Evolutionary conservation across 495 filamentous ascomycete genomes (phyloP).

Genomic region (Aspergillus carlsbadensis): DNA sequence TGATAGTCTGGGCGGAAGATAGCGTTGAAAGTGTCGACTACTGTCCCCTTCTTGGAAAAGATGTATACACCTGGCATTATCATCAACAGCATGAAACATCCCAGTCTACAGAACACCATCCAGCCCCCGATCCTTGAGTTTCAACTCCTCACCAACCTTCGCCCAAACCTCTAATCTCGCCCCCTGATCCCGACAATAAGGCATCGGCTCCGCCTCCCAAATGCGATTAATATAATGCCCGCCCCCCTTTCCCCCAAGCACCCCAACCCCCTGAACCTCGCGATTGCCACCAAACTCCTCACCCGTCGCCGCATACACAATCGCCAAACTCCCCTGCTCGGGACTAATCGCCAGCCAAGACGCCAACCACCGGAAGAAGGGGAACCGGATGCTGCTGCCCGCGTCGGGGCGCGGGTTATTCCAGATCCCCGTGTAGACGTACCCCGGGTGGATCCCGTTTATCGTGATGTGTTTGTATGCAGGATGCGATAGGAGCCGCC

Average conservation of each 20-base stretch:
- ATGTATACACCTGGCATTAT: too few relatives aligned
- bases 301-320: slow-evolving; percentile 22
- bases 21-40: too few relatives aligned
- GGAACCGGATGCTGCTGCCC: not conserved
- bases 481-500: slow-evolving; percentile 3
- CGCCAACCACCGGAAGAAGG: not conserved
- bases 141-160: slow-evolving; percentile 19
- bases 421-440: slow-evolving; percentile 22
- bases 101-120: not conserved
- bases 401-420: slow-evolving; percentile 6
- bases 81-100: too few relatives aligned
- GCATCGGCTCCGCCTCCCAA: slow-evolving; percentile 19
- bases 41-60: too few relatives aligned
- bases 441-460: slow-evolving; percentile 28
- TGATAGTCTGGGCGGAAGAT: too few relatives aligned
- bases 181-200: slow-evolving; percentile 12
- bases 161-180: slow-evolving; percentile 19
- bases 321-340: slow-evolving; percentile 25
- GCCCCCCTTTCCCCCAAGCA: slow-evolving; percentile 16
- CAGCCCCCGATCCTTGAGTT: slow-evolving; percentile 19
- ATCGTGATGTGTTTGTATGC: slow-evolving; percentile 25
- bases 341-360: slow-evolving; percentile 15
- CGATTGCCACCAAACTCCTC: not conserved
- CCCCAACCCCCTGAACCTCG: slow-evolving; percentile 17
- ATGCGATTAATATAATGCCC: slow-evolving; percentile 31